phyloP scores from a whole-genome alignment of 2,329 filamentous ascomycete species.

The Clonostachys rosea region DNA sequence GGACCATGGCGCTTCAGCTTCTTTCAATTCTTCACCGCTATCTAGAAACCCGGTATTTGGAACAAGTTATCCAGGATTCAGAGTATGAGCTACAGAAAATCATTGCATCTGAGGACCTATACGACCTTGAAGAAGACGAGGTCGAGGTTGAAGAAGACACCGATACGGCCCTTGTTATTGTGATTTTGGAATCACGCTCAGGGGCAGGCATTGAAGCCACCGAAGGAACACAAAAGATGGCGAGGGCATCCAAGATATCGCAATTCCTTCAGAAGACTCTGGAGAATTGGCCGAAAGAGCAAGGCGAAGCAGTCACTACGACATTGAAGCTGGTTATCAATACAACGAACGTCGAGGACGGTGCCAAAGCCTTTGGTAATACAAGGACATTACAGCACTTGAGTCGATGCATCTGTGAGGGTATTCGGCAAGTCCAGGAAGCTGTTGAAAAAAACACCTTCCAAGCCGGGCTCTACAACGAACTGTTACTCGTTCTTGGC shows the following conservation, averaged over 20 bases:
- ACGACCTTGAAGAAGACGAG: slow-evolving; percentile 8
- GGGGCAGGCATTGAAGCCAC: slow-evolving; percentile 16
- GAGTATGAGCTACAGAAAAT: slow-evolving; percentile 15
- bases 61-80: slow-evolving; percentile 19
- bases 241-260: no score
- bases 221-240: no score
- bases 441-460: slow-evolving; percentile 45
- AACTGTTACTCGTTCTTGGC: slow-evolving; percentile 73
- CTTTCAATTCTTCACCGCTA: slow-evolving; percentile 38
- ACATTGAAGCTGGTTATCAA: slow-evolving; percentile 67
- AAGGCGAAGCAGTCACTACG: slow-evolving; percentile 14
- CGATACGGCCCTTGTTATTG: slow-evolving; percentile 38
- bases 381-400: slow-evolving; percentile 46
- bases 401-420: slow-evolving; percentile 42
- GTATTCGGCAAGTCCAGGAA: slow-evolving; percentile 41
- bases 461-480: slow-evolving; percentile 53
- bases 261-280: slow-evolving; percentile 20
- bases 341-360: slow-evolving; percentile 75
- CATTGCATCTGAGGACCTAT: slow-evolving; percentile 1
- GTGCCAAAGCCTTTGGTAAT: slow-evolving; percentile 67
- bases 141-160: slow-evolving; percentile 12
- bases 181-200: slow-evolving; percentile 27
- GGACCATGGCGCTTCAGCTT: slow-evolving; percentile 58
- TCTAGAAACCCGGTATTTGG: slow-evolving; percentile 16
- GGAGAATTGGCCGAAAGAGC: slow-evolving; percentile 19